Evolutionary conservation across 345 rosid genomes (phyloP).

Genomic region (Citrus inodora): DNA sequence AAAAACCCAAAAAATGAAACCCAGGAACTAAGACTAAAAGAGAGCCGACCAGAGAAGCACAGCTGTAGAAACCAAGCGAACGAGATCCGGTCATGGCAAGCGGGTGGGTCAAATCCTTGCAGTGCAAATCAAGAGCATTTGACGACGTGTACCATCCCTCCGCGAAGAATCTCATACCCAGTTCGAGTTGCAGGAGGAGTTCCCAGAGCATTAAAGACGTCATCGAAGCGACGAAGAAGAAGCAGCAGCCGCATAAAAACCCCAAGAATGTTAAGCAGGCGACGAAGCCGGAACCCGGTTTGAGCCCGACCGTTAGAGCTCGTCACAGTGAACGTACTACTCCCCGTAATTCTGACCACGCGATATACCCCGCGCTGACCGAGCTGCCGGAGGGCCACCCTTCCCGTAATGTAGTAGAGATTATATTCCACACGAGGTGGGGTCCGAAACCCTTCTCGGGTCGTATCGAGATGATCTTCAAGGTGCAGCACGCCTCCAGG

Average conservation of each 20-base stretch:
- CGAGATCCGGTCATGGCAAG: conserved; percentile 47
- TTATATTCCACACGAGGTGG: conserved; percentile 95
- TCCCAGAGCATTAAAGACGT: conserved; percentile 71
- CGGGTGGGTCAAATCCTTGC: conserved; percentile 87
- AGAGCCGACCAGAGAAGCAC: conserved; percentile 9
- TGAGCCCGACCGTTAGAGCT: not conserved
- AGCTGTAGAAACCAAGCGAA: not conserved
- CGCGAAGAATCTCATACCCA: conserved; percentile 42
- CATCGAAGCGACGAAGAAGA: conserved; percentile 39
- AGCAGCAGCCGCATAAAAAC: conserved; percentile 10
- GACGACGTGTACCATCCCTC: conserved; percentile 74
- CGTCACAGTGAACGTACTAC: conserved; percentile 23
- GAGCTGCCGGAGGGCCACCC: conserved; percentile 87
- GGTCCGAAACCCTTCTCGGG: conserved; percentile 71
- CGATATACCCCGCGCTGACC: conserved; percentile 56
- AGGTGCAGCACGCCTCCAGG: conserved; percentile 76
- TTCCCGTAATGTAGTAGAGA: conserved; percentile 90
- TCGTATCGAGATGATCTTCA: conserved; percentile 80
- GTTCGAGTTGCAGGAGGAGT: conserved; percentile 64
- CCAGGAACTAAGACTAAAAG: not conserved
- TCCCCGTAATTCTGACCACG: conserved; percentile 47
- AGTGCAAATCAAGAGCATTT: conserved; percentile 87
- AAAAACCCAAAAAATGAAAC: not conserved
- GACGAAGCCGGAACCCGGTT: not conserved
- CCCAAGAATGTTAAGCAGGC: conserved; percentile 15